Percentiles rank a stretch among this genome's conserved stretches.
Conservation (phyloP, 2,329 filamentous ascomycete genomes). For the Colletotrichum lupini region DNA sequence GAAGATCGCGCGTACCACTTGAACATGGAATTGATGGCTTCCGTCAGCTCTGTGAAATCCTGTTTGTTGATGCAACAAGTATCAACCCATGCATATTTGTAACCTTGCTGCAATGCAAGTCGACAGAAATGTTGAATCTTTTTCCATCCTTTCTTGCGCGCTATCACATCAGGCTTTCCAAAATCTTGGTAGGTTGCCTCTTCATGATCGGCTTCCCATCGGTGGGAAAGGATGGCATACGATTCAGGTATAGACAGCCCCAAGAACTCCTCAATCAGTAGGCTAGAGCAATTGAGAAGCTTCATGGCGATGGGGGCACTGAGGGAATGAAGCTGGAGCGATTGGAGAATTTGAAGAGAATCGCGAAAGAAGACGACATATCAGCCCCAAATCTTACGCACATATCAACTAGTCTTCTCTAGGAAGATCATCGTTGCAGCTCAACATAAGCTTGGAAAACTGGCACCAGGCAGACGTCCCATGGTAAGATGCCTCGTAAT, state of each 20-base stretch:
- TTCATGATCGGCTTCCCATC: slow-evolving; percentile 1
- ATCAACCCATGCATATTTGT: slow-evolving; percentile 17
- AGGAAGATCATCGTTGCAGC: neutral
- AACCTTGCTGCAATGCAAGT: neutral
- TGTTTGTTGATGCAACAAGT: slow-evolving; percentile 25
- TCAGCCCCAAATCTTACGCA: neutral
- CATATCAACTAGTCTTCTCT: neutral
- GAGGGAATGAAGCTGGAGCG: no score
- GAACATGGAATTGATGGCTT: slow-evolving; percentile 31
- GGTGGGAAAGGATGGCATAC: slow-evolving; percentile 18
- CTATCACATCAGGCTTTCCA: slow-evolving; percentile 44
- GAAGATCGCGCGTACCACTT: neutral
- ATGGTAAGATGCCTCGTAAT: neutral
- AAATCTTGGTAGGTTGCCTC: slow-evolving; percentile 65
- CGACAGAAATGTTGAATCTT: neutral
- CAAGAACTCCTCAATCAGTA: slow-evolving; percentile 20
- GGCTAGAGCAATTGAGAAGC: neutral
- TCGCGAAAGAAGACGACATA: neutral
- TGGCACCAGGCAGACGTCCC: neutral
- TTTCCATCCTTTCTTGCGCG: slow-evolving; percentile 44
- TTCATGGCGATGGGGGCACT: neutral
- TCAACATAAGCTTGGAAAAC: neutral
- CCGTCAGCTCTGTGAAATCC: slow-evolving; percentile 7
- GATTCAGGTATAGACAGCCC: neutral
- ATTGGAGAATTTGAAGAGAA: neutral